phyloP scores from a whole-genome alignment of 2,329 filamentous ascomycete genomes.

The Colletotrichum sp. region DNA sequence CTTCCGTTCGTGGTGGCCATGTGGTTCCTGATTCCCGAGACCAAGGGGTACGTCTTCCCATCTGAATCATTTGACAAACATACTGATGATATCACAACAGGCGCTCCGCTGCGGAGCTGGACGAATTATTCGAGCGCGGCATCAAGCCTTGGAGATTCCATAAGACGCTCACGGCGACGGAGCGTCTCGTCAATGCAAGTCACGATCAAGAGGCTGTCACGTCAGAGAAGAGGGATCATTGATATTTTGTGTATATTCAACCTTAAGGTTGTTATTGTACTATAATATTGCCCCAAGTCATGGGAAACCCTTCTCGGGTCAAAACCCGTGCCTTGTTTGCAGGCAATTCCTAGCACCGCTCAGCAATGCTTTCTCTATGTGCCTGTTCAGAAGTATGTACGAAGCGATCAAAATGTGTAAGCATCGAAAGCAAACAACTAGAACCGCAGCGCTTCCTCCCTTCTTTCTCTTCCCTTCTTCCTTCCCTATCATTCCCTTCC shows the following conservation, averaged over 20 bases:
- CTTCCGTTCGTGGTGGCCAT: conserved; percentile 32
- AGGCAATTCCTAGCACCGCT: background rate
- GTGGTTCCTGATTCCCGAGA: conserved; percentile 23
- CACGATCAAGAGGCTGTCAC: background rate
- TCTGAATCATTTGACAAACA: background rate
- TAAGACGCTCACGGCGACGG: conserved; percentile 17
- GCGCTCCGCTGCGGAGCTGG: conserved; percentile 27
- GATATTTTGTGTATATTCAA: background rate
- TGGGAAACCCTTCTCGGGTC: background rate
- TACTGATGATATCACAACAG: background rate
- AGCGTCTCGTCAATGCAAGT: background rate
- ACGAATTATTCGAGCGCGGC: conserved; percentile 28
- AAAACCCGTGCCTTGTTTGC: background rate
- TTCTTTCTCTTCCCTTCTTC: background rate
- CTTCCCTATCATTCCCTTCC: too few relatives aligned
- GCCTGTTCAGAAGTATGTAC: background rate
- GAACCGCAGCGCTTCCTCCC: background rate
- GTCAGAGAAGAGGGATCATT: background rate
- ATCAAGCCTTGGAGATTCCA: conserved; percentile 29
- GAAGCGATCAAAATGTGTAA: background rate
- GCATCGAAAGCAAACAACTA: background rate
- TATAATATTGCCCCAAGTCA: background rate
- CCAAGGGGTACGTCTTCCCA: conserved; percentile 14
- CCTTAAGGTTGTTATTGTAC: background rate
- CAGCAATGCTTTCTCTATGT: background rate